Base-by-base conservation (phyloP, 1,139 yeast species). In the Lizanozyma gosingica region DNA sequence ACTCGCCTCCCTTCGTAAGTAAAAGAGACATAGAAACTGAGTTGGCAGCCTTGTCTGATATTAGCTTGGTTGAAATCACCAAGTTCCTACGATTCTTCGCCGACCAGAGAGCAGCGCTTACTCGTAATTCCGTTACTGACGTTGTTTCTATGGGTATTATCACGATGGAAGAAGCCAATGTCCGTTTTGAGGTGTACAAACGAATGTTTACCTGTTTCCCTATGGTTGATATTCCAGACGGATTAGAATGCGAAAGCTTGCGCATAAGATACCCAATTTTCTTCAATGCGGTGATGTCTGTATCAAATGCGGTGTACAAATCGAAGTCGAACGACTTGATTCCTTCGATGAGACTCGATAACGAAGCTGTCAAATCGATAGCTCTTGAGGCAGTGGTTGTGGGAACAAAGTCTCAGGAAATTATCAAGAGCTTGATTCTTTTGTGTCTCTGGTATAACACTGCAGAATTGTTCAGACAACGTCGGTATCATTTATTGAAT, bases 401-500 rank as follows among this genome's bases (percentile, higher is more conserved):
- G 17, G 95, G 95, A n/a, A 69, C 77, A 42, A 87, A 85, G 59
- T 73, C 81, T 4, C 63, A 80, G 17, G 92, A 85, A 54, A 60
- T 86, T 39, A 62, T 86, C 35, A 80, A 83, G 54, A 64, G 82
- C 15, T 60, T 84, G 37, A 53, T 84, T 22, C 52, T 85, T 2
- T 61, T 84, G 40, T 73, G 83, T 34, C 59, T 81, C 33, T 88
- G 95, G 94, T 86, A 86, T 56, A 85, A 83, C 48, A 77, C 86
- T 4, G 87, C 95, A 0, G 95, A 86, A 57, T 65, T 85, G 49
- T 83, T 84, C 47, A 83, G 80, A 48, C 84, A 83, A 51, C 76
- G 94, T 44, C 74, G 94, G 40, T 80, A 81, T 48, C 94, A 85
- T 55, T 62, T 86, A 42, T 68, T 85, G 47, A 77, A 80, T 42